phyloP scores from a whole-genome alignment of 805 yeast species.

The Yamadazyma ubonensis region DNA sequence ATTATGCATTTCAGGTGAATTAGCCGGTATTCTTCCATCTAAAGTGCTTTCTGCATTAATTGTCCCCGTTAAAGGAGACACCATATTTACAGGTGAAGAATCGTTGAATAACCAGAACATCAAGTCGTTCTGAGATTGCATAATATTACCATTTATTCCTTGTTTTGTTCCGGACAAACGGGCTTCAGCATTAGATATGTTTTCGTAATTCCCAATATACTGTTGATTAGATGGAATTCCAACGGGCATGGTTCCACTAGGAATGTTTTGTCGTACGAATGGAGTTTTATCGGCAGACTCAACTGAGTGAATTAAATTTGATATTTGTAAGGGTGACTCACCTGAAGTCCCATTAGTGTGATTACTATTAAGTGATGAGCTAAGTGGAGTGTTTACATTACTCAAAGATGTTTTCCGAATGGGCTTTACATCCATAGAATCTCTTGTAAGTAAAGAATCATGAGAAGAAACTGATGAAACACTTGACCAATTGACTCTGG shows the following conservation, averaged over 20 bases:
- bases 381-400: not conserved
- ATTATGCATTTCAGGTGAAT: not conserved
- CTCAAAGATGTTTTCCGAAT: not conserved
- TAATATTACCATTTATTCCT: not conserved
- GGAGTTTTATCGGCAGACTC: constrained; percentile 5
- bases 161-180: not conserved
- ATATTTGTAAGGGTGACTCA: constrained; percentile 19
- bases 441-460: constrained; percentile 3
- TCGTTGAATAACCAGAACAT: constrained; percentile 42
- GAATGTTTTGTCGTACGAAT: not conserved
- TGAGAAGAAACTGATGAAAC: constrained; percentile 9
- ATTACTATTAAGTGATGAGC: not conserved
- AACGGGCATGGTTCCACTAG: not conserved
- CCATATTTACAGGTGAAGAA: constrained; percentile 17
- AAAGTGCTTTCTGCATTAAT: not conserved
- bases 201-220: not conserved
- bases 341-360: not conserved
- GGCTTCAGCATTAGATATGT: not conserved
- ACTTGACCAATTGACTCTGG: constrained; percentile 16
- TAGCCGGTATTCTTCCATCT: not conserved
- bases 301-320: constrained; percentile 19
- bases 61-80: constrained; percentile 5
- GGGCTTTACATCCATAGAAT: not conserved
- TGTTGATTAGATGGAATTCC: not conserved
- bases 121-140: constrained; percentile 38